phyloP scores from a whole-genome alignment of 306 rosid genomes.

The Alnus rubra region DNA sequence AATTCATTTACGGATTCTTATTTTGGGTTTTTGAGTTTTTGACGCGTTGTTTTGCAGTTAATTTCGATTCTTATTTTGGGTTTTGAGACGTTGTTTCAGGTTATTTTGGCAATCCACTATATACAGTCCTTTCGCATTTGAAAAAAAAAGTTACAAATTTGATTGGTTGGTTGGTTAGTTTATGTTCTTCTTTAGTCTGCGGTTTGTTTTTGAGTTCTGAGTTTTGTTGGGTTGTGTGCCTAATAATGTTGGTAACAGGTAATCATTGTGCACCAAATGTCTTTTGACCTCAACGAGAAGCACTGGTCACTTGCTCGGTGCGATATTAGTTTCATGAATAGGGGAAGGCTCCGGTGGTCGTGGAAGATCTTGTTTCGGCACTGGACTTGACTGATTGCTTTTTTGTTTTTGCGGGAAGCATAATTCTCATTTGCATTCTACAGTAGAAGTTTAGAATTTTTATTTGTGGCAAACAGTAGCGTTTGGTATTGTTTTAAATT shows the following conservation, averaged over 20 bases:
- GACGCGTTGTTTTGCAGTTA: neutral
- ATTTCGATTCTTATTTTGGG: too few species aligned
- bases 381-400: constrained; percentile 43
- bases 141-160: neutral
- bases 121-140: neutral
- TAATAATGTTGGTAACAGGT: constrained; percentile 33
- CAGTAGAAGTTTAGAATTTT: neutral
- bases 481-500: neutral
- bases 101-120: neutral
- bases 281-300: constrained; percentile 41
- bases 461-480: neutral
- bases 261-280: constrained; percentile 39
- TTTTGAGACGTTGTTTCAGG: neutral
- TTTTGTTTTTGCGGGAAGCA: neutral
- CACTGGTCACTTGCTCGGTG: constrained; percentile 19
- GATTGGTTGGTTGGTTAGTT: neutral
- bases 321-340: constrained; percentile 37
- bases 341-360: constrained; percentile 47
- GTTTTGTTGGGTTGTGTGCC: too few species aligned
- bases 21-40: neutral
- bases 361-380: constrained; percentile 53
- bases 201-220: too few species aligned
- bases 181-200: too few species aligned
- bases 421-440: neutral
- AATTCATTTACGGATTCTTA: too few species aligned